These are phyloP conservation scores for Euphorbia schlechtendalii DNA, from an alignment of 441 rosid genomes.

Conservation along the genomic window DNA sequence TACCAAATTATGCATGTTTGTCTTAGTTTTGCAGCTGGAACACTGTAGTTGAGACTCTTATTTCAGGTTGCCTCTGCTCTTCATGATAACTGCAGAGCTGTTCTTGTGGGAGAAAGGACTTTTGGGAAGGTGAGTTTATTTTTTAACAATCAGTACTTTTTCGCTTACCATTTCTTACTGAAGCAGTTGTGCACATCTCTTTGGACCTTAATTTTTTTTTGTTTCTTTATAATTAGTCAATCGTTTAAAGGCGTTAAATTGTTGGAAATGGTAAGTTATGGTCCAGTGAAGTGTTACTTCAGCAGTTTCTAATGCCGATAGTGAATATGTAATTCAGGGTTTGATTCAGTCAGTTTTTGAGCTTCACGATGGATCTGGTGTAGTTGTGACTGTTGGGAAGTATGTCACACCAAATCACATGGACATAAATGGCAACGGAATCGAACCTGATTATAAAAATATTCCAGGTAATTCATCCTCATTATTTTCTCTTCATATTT, in stretches of 20 bases:
- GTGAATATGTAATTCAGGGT: constrained; percentile 38
- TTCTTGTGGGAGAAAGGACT: constrained; percentile 86
- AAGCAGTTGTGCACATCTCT: neutral
- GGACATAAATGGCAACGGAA: constrained; percentile 94
- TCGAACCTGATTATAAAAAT: constrained; percentile 62
- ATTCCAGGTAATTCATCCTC: constrained; percentile 48
- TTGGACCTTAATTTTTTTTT: neutral
- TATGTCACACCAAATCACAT: constrained; percentile 81
- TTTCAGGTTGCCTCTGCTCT: constrained; percentile 96
- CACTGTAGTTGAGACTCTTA: constrained; percentile 11
- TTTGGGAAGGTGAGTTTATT: constrained; percentile 67
- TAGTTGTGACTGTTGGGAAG: constrained; percentile 78
- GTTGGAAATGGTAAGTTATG: neutral
- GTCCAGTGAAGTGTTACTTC: neutral
- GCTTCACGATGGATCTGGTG: constrained; percentile 89
- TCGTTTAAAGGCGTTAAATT: neutral
- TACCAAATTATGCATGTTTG: constrained; percentile 2
- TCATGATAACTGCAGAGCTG: constrained; percentile 68
- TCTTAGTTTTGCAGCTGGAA: constrained; percentile 2
- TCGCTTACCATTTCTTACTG: neutral
- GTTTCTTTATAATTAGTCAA: neutral
- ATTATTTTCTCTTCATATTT: neutral
- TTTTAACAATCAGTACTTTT: constrained; percentile 1
- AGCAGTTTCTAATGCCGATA: constrained; percentile 3
- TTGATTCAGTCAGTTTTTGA: constrained; percentile 88